These are phyloP conservation scores for Aquilaria malaccensis DNA, from an alignment of 345 rosid species.

Conservation along the genomic window DNA sequence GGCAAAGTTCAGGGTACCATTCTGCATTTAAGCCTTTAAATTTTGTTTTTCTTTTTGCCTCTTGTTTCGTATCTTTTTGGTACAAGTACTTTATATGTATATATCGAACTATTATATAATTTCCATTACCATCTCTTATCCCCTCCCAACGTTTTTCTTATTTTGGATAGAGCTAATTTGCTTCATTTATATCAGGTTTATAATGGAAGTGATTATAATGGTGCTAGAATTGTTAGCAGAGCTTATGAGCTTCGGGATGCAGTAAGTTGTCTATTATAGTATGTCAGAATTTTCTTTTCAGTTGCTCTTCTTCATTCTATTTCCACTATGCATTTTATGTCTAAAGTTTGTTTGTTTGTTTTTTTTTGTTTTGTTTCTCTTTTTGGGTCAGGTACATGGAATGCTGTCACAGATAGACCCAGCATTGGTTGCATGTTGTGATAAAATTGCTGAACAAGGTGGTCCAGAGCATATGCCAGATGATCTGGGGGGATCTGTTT, in stretches of 20 bases:
- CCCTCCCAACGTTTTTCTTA: neutral
- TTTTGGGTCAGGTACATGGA: slow-evolving; percentile 68
- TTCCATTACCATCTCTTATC: neutral
- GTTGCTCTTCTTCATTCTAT: neutral
- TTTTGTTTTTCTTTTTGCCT: too few relatives aligned
- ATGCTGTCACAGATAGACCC: slow-evolving; percentile 99
- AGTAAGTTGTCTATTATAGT: slow-evolving; percentile 30
- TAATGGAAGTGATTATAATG: slow-evolving; percentile 93
- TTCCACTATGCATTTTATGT: neutral
- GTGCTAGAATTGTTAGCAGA: slow-evolving; percentile 93
- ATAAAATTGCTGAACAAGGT: slow-evolving; percentile 83
- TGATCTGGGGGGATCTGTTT: slow-evolving; percentile 54
- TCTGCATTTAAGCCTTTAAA: too few relatives aligned
- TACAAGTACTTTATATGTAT: too few relatives aligned
- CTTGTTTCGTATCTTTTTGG: too few relatives aligned
- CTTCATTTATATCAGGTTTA: slow-evolving; percentile 46
- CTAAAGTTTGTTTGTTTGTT: neutral
- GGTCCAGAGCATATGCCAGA: slow-evolving; percentile 79
- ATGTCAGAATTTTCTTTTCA: neutral
- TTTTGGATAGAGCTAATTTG: slow-evolving; percentile 9
- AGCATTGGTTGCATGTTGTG: slow-evolving; percentile 72
- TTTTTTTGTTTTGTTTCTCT: neutral
- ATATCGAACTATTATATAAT: neutral
- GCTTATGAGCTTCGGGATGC: slow-evolving; percentile 93
- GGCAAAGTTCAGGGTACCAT: too few relatives aligned